A percentile compares a stretch with the other conserved stretches of the same genome.
Conservation (phyloP, 2,329 filamentous ascomycete genomes). For the Cladophialophora yegresii region DNA sequence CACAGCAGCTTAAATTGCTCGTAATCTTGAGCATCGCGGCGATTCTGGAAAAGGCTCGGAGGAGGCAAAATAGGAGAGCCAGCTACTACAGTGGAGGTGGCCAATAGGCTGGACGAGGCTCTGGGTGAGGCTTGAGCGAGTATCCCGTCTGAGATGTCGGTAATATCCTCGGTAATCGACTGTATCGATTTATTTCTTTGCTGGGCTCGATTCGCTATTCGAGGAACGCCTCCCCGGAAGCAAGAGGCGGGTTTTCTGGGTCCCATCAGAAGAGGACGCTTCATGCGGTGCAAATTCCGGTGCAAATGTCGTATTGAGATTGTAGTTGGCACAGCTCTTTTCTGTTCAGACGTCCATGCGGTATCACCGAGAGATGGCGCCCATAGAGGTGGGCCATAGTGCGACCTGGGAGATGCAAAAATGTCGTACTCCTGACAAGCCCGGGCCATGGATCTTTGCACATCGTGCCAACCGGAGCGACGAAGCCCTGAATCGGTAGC, state of each 20-base stretch:
- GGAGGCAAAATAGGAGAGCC: slow-evolving; percentile 9
- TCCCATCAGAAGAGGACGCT: neutral
- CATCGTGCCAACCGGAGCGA: neutral
- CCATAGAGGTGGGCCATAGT: neutral
- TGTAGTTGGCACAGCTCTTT: neutral
- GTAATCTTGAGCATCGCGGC: slow-evolving; percentile 15
- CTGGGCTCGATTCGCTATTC: neutral
- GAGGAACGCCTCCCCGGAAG: neutral
- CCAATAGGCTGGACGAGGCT: neutral
- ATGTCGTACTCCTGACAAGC: neutral
- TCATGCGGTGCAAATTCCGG: neutral
- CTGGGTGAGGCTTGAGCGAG: neutral
- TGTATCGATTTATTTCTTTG: neutral
- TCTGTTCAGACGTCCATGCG: neutral
- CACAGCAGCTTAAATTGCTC: slow-evolving; percentile 10
- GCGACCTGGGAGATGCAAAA: neutral
- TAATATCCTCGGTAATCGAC: neutral
- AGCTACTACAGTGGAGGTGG: neutral
- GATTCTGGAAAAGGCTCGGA: slow-evolving; percentile 17
- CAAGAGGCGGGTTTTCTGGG: neutral
- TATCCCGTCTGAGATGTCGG: neutral
- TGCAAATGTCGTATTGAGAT: neutral
- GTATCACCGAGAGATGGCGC: neutral
- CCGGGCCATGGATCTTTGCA: neutral
- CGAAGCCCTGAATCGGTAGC: neutral